These are phyloP conservation scores for Pyrenophora seminiperda DNA, from an alignment of 2,329 filamentous ascomycete species.

Conservation along the genomic window DNA sequence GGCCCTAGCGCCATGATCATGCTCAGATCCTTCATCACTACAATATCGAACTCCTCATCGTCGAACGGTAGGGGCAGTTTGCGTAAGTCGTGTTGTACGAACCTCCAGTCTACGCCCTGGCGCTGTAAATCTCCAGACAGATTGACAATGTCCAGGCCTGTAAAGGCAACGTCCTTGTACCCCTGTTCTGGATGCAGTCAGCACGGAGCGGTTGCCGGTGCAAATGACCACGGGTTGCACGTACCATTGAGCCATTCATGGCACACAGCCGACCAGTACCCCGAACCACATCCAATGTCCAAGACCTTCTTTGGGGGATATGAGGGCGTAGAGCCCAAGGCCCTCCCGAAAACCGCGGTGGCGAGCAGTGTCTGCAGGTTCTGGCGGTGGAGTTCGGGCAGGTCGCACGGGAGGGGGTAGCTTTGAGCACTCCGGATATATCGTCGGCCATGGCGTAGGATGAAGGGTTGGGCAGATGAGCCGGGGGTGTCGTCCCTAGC, in stretches of 20 bases:
- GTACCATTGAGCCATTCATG: constrained; percentile 73
- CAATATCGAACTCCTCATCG: constrained; percentile 80
- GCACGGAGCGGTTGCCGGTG: background rate
- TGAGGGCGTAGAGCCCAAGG: constrained; percentile 75
- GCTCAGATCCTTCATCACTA: constrained; percentile 85
- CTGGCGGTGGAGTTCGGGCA: constrained; percentile 85
- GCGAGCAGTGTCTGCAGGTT: constrained; percentile 81
- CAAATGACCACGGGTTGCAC: background rate
- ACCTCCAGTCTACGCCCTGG: constrained; percentile 83
- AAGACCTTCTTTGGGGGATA: constrained; percentile 67
- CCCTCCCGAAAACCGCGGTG: constrained; percentile 79
- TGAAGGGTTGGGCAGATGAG: constrained; percentile 55
- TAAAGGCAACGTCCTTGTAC: constrained; percentile 73
- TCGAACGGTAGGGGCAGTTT: constrained; percentile 76
- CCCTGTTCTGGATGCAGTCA: constrained; percentile 54
- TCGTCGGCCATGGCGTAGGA: constrained; percentile 76
- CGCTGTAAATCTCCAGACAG: constrained; percentile 68
- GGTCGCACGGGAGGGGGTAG: constrained; percentile 88
- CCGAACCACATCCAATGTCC: constrained; percentile 85
- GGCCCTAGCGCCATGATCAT: constrained; percentile 65
- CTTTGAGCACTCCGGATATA: constrained; percentile 75
- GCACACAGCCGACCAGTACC: constrained; percentile 87
- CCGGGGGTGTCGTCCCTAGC: constrained; percentile 32
- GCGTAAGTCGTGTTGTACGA: constrained; percentile 85
- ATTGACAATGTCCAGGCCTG: constrained; percentile 80